Percentiles rank a stretch among this genome's conserved stretches.
phyloP scores from a whole-genome alignment of 805 yeast genomes.

The Teunomyces barrocoloradensis region DNA sequence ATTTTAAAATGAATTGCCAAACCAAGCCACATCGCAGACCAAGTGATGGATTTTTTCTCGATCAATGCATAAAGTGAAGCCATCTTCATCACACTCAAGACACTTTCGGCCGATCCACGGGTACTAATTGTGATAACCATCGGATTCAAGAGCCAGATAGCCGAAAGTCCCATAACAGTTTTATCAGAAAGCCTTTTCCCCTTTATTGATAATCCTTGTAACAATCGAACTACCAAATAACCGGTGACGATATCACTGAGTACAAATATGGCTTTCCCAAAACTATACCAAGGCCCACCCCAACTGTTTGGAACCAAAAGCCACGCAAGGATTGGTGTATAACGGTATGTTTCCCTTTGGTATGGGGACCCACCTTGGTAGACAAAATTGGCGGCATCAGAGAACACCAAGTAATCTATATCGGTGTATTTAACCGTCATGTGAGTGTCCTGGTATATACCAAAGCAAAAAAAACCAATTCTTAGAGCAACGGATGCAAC shows the following conservation, averaged over 20 bases:
- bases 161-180: constrained; percentile 43
- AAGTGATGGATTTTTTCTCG: constrained; percentile 21
- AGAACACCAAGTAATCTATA: constrained; percentile 88
- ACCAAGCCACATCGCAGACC: constrained; percentile 56
- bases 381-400: constrained; percentile 84
- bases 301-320: constrained; percentile 65
- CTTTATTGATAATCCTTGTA: constrained; percentile 25
- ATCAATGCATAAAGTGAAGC: constrained; percentile 49
- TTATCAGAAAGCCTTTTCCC: constrained; percentile 10
- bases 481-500: constrained; percentile 34
- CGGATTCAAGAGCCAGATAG: constrained; percentile 89
- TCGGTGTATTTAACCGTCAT: constrained; percentile 88
- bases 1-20: constrained; percentile 84
- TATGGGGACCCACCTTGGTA: constrained; percentile 67
- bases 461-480: constrained; percentile 67
- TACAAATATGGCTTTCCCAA: constrained; percentile 80
- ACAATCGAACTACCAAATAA: constrained; percentile 43
- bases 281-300: constrained; percentile 44
- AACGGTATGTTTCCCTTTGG: constrained; percentile 81
- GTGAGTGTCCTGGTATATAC: constrained; percentile 79
- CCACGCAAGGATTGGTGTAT: constrained; percentile 91
- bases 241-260: constrained; percentile 83
- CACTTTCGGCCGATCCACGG: constrained; percentile 90
- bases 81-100: constrained; percentile 76
- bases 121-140: constrained; percentile 93